These are phyloP conservation scores for Saturnispora halmiae DNA, from an alignment of 805 yeast genomes.

Conservation along the genomic window DNA sequence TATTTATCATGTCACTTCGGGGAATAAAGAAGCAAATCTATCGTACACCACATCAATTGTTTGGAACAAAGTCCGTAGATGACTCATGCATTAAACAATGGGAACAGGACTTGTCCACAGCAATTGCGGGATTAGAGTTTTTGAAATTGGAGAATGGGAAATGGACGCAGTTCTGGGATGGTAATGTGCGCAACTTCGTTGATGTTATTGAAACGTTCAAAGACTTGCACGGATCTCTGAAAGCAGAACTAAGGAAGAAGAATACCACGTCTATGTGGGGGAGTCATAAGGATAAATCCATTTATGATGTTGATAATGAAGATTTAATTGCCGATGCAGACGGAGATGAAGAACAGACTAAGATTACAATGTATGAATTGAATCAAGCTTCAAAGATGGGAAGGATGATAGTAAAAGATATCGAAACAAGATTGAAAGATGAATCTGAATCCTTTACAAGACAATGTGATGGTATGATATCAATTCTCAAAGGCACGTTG, in stretches of 20 bases:
- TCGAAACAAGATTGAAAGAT: conserved; percentile 18
- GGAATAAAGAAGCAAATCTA: conserved; percentile 31
- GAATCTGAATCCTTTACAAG: conserved; percentile 26
- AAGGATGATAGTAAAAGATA: conserved; percentile 19
- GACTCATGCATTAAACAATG: conserved; percentile 35
- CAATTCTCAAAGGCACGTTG: conserved; percentile 29
- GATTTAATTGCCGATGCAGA: conserved; percentile 12
- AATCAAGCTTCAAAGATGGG: conserved; percentile 24
- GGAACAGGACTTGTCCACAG: conserved; percentile 34
- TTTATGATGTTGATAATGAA: conserved; percentile 20
- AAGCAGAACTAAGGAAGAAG: conserved; percentile 15
- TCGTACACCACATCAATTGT: conserved; percentile 30
- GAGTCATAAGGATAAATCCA: conserved; percentile 14
- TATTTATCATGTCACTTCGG: conserved; percentile 31
- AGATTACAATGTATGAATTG: conserved; percentile 25
- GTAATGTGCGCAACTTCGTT: conserved; percentile 28
- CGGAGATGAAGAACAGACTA: conserved; percentile 24
- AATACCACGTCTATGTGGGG: conserved; percentile 14
- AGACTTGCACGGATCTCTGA: conserved; percentile 22
- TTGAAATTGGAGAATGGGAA: conserved; percentile 26
- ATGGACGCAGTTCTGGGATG: conserved; percentile 23
- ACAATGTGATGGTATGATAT: conserved; percentile 33
- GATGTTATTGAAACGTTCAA: conserved; percentile 27
- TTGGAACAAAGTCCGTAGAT: conserved; percentile 28
- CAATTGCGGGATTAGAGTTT: conserved; percentile 37